Evolutionary conservation across 164 flowering plant genomes (phyloP).

Genomic region (Taxillus chinensis): DNA sequence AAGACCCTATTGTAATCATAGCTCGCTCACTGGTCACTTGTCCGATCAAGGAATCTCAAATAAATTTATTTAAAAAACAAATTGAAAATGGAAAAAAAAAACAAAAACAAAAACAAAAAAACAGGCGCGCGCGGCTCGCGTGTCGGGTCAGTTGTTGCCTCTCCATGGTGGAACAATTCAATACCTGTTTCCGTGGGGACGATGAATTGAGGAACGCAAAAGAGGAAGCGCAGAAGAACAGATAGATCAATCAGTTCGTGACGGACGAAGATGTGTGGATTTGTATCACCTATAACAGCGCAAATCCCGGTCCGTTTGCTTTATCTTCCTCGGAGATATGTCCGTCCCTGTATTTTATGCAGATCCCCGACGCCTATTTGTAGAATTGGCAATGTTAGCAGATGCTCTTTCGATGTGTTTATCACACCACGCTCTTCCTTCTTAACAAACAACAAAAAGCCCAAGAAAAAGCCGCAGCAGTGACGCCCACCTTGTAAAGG

Average conservation of each 20-base stretch:
- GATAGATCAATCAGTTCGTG: not conserved
- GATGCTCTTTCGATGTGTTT: slow-evolving; percentile 5
- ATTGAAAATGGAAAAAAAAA: too few species aligned
- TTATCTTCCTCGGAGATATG: slow-evolving; percentile 5
- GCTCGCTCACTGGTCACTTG: too few species aligned
- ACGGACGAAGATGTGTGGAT: slow-evolving; percentile 21
- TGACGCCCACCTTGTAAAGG: slow-evolving; percentile 22
- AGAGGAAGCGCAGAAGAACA: not conserved
- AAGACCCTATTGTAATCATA: too few species aligned
- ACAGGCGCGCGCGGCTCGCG: too few species aligned
- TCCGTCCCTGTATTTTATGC: too few species aligned
- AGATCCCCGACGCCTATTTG: slow-evolving; percentile 20
- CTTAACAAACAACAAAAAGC: slow-evolving; percentile 2
- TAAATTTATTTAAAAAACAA: too few species aligned
- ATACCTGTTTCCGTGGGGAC: too few species aligned
- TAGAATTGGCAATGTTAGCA: slow-evolving; percentile 14
- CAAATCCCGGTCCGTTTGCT: slow-evolving; percentile 3
- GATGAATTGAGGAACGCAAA: too few species aligned
- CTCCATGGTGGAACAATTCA: too few species aligned
- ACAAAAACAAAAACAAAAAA: too few species aligned
- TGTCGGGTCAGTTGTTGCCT: too few species aligned
- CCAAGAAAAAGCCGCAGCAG: slow-evolving; percentile 10
- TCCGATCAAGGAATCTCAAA: too few species aligned
- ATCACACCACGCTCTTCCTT: not conserved
- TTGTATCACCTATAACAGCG: slow-evolving; percentile 15